Base-by-base conservation (phyloP, 1,284 basidiomycete genomes). In the Boletus smithii region DNA sequence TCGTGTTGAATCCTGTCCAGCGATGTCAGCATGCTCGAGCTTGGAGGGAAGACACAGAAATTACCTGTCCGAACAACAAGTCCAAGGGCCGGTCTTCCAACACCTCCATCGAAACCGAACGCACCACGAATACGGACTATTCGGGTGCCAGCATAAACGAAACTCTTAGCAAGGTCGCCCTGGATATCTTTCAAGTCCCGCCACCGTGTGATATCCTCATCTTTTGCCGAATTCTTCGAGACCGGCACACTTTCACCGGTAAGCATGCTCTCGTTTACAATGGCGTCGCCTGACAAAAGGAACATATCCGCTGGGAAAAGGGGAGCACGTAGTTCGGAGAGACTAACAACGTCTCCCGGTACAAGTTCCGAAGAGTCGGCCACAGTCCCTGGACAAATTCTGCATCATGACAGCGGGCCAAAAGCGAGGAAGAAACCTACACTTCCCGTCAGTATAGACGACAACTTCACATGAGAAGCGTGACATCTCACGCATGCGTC, bases 251-350 rank as follows among this genome's bases (percentile, higher is more conserved):
- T 95, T 68, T 97, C 95, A 9, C 94, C 94, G 0, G 94, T 97
- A 14, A 99, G 80, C 95, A 98, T 98, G 53, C 92, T 95, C 71
- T 99, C 97, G 66, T 99, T 98, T 48, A 98, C 89, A 53, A 99
- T 97, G 0, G 93, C 93, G 63, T 98, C 97, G 5, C 97, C 95
- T 6, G 90, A 91, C 24, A 99, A 81, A 14, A 98, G 77, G 56
- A 97, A 81, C 53, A 95, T 80, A 66, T 99, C 97, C 11, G 92
- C 91, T 1, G 97, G 97, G 55, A 99, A 79, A 26, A 88, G 72
- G 8, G 81, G 71, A 14, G 97, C 76, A 13, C 81, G 78, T 1
- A 90, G 77, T 41, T 86, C 83, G 11, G 91, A 86, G 8, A 97
- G 76, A 65, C 97, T 92, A 57, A 98, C 77, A 48, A 99, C 77